A percentile compares a stretch with the other conserved stretches of the same genome.
Evolutionary conservation across 257 asterid genomes (phyloP).

Genomic region (Vinca minor): DNA sequence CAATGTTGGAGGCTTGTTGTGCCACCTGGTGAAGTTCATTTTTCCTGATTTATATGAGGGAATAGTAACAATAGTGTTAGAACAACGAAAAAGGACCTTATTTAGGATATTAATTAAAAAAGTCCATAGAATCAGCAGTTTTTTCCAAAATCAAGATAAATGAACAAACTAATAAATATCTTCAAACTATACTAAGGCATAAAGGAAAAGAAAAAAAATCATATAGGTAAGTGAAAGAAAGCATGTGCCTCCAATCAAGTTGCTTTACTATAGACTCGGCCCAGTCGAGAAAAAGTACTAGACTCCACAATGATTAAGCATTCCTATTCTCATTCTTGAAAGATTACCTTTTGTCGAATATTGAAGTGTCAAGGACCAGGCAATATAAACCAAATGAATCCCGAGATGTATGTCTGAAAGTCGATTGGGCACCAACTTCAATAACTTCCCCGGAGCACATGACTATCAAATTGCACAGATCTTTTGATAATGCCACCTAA

Average conservation of each 20-base stretch:
- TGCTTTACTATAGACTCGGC: not conserved
- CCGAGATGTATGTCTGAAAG: slow-evolving; percentile 27
- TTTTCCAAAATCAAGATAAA: slow-evolving; percentile 6
- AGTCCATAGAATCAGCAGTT: not conserved
- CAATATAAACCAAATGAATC: slow-evolving; percentile 54
- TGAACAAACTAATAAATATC: not conserved
- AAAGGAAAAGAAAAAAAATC: not conserved
- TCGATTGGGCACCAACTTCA: slow-evolving; percentile 33
- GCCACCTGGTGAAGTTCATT: slow-evolving; percentile 97
- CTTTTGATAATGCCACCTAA: slow-evolving; percentile 78
- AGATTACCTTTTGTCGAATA: slow-evolving; percentile 66
- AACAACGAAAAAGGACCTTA: slow-evolving; percentile 1
- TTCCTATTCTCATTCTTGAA: not conserved
- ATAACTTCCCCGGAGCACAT: slow-evolving; percentile 63
- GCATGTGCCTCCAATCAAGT: not conserved
- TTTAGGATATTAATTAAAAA: not conserved
- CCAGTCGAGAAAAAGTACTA: not conserved
- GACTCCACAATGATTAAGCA: not conserved
- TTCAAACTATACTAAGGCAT: not conserved
- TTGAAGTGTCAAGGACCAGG: slow-evolving; percentile 73
- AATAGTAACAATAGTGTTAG: slow-evolving; percentile 1
- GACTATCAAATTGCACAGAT: slow-evolving; percentile 57
- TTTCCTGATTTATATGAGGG: slow-evolving; percentile 46
- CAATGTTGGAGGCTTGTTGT: slow-evolving; percentile 86
- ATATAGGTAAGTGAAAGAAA: not conserved